Evolutionary conservation across 2,329 filamentous ascomycete genomes (phyloP).

Genomic region (Pseudodiploospora longispora): DNA sequence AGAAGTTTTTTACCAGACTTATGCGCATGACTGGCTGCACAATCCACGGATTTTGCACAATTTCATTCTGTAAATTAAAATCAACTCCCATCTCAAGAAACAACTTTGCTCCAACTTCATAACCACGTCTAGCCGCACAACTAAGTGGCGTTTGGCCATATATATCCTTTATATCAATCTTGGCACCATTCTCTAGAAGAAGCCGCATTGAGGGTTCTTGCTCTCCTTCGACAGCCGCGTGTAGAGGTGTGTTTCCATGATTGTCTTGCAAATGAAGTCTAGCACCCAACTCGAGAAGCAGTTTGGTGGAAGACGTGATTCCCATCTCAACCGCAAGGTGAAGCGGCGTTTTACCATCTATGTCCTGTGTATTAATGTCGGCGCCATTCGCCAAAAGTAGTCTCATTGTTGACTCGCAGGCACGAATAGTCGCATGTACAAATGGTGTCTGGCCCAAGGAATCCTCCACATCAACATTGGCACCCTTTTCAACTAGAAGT

Average conservation of each 20-base stretch:
- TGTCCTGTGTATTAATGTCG: neutral
- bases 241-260: neutral
- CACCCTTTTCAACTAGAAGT: neutral
- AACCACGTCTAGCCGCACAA: neutral
- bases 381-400: neutral
- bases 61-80: no score
- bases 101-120: neutral
- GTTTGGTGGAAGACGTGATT: no score
- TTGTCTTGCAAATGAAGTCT: no score
- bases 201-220: no score
- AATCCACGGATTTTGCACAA: no score
- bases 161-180: neutral
- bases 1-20: no score
- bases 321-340: no score
- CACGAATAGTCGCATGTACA: neutral
- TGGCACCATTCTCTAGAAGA: neutral
- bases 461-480: neutral
- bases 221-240: neutral
- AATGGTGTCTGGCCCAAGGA: neutral
- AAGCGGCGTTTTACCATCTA: neutral
- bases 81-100: no score
- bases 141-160: neutral
- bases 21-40: no score
- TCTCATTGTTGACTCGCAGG: neutral
- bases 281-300: no score